Percentiles rank a stretch among this genome's conserved stretches.
Conservation (phyloP, 1,139 yeast genomes). For the Kodamaea sp. region DNA sequence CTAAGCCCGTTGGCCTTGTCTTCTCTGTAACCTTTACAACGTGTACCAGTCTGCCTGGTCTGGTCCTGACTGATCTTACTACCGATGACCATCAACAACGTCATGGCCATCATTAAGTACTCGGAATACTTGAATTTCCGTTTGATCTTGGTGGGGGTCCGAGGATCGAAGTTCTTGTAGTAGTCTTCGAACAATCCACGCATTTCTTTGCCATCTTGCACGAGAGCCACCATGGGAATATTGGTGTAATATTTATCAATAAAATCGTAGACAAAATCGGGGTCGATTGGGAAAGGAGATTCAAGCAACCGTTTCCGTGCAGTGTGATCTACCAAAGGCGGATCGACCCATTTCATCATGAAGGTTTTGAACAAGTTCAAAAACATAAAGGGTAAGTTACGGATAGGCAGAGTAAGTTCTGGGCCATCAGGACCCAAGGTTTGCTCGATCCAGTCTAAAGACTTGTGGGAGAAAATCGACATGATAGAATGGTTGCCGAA, state of each 20-base stretch:
- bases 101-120: slow-evolving; percentile 34
- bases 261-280: slow-evolving; percentile 23
- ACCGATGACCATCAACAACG: slow-evolving; percentile 29
- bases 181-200: slow-evolving; percentile 17
- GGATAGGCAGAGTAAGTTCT: slow-evolving; percentile 29
- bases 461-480: slow-evolving; percentile 38
- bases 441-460: slow-evolving; percentile 35
- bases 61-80: slow-evolving; percentile 19
- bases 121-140: slow-evolving; percentile 27
- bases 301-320: slow-evolving; percentile 22
- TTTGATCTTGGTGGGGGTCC: slow-evolving; percentile 6
- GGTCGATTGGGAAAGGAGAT: slow-evolving; percentile 31
- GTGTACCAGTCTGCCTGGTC: background rate
- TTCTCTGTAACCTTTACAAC: background rate
- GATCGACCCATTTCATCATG: slow-evolving; percentile 36
- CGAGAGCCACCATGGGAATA: slow-evolving; percentile 11
- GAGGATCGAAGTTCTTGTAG: slow-evolving; percentile 13
- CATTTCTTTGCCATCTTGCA: slow-evolving; percentile 12
- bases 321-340: slow-evolving; percentile 26
- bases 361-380: slow-evolving; percentile 21
- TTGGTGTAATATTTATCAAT: slow-evolving; percentile 21
- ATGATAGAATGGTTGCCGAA: slow-evolving; percentile 43
- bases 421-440: slow-evolving; percentile 25
- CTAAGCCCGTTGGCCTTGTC: slow-evolving; percentile 2
- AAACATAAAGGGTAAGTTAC: slow-evolving; percentile 32